These are phyloP conservation scores for Plasmodium cynomolgi DNA, from an alignment of 169 alveolate genomes.

Conservation along the genomic window DNA sequence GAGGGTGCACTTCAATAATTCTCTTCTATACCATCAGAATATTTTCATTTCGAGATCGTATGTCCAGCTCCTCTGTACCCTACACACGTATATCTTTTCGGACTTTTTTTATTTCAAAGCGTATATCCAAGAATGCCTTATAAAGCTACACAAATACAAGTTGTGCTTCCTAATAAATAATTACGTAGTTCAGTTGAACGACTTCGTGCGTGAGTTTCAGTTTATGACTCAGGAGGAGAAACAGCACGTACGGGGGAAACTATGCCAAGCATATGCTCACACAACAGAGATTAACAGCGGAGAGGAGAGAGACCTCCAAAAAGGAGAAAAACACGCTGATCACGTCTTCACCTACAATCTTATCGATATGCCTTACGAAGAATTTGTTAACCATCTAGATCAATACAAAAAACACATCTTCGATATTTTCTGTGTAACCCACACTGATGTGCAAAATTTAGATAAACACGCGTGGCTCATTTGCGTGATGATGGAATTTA, in stretches of 20 bases:
- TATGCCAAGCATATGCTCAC: neutral
- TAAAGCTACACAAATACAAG: slow-evolving; percentile 44
- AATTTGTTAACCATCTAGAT: slow-evolving; percentile 16
- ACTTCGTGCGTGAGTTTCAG: slow-evolving; percentile 40
- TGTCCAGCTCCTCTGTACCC: slow-evolving; percentile 50
- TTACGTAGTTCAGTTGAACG: slow-evolving; percentile 30
- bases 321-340: neutral
- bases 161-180: slow-evolving; percentile 57
- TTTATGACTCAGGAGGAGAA: slow-evolving; percentile 18
- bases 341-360: slow-evolving; percentile 15
- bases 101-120: slow-evolving; percentile 41
- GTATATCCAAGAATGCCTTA: slow-evolving; percentile 46
- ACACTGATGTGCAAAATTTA: slow-evolving; percentile 22
- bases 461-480: slow-evolving; percentile 62
- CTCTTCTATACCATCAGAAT: slow-evolving; percentile 39
- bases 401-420: slow-evolving; percentile 51
- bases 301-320: neutral
- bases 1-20: slow-evolving; percentile 36
- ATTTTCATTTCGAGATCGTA: slow-evolving; percentile 61
- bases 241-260: neutral
- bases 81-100: slow-evolving; percentile 67
- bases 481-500: slow-evolving; percentile 44
- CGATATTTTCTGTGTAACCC: slow-evolving; percentile 51
- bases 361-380: slow-evolving; percentile 54
- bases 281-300: neutral